Conservation (phyloP, 768 basidiomycete species). For the Mycena latifolia region DNA sequence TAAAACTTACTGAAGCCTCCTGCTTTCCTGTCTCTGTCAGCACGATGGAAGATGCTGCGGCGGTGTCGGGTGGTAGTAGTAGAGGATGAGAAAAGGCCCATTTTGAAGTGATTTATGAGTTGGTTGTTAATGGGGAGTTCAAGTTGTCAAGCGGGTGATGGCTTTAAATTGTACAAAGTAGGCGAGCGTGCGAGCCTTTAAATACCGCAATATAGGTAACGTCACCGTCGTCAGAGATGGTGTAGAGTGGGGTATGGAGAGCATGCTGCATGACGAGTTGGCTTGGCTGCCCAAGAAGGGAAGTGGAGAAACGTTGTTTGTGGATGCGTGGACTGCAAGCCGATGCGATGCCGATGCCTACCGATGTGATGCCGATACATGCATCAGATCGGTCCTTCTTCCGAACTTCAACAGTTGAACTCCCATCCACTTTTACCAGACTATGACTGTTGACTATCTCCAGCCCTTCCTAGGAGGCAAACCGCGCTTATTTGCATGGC, state of each 20-base stretch:
- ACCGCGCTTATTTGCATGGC: too few relatives aligned
- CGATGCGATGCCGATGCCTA: too few relatives aligned
- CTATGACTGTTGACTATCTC: too few relatives aligned
- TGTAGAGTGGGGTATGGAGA: neutral
- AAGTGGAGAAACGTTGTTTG: neutral
- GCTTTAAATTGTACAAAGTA: too few relatives aligned
- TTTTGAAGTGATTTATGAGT: conserved; percentile 2
- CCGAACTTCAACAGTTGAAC: too few relatives aligned
- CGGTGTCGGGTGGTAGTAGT: conserved; percentile 4
- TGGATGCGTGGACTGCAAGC: neutral
- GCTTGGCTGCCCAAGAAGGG: too few relatives aligned
- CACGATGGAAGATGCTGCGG: conserved; percentile 47
- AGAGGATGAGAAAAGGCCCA: conserved; percentile 37
- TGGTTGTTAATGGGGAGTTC: neutral
- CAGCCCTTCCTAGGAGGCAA: too few relatives aligned
- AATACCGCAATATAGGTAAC: neutral
- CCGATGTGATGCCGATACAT: too few relatives aligned
- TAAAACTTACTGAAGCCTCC: conserved; percentile 48
- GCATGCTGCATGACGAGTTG: neutral
- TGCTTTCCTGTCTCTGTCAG: conserved; percentile 59
- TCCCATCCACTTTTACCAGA: too few relatives aligned
- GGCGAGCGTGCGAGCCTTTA: neutral
- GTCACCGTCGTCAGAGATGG: conserved; percentile 1
- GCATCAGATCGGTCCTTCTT: too few relatives aligned
- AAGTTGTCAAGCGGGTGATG: too few relatives aligned